These are phyloP conservation scores for Tephrocybe sp. DNA, from an alignment of 768 basidiomycete species.

Conservation along the genomic window DNA sequence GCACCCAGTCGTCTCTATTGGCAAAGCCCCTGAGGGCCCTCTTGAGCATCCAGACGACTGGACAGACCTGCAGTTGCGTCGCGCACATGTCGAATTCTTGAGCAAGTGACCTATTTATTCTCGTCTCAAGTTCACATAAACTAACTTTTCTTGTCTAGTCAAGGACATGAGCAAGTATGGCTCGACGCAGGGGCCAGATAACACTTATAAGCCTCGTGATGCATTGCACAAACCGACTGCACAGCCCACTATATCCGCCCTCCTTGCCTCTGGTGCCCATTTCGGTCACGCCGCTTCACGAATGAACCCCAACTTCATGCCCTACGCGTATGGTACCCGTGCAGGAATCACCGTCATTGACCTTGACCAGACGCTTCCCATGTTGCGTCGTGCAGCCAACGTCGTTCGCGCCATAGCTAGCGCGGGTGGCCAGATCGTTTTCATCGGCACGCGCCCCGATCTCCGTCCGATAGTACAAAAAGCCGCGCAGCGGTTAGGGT, in stretches of 20 bases:
- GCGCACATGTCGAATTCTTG: constrained; percentile 53
- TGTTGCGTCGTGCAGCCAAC: constrained; percentile 86
- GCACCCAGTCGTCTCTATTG: too few species aligned
- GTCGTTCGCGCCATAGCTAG: constrained; percentile 81
- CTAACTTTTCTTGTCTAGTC: constrained; percentile 37
- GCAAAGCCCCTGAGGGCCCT: constrained; percentile 25
- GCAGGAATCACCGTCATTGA: constrained; percentile 91
- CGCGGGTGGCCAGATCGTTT: constrained; percentile 80
- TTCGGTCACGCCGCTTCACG: constrained; percentile 84
- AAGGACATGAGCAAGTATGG: constrained; percentile 67
- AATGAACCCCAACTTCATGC: constrained; percentile 86
- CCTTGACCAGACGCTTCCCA: constrained; percentile 88
- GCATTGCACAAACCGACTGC: constrained; percentile 62
- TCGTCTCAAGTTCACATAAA: background rate
- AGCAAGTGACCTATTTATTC: constrained; percentile 38
- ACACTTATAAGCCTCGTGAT: constrained; percentile 72
- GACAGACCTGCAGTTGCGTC: constrained; percentile 56
- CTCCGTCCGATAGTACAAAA: constrained; percentile 70
- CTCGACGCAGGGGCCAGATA: constrained; percentile 69
- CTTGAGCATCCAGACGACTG: constrained; percentile 60
- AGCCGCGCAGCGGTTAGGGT: constrained; percentile 75
- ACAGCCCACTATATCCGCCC: constrained; percentile 79
- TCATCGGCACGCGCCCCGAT: constrained; percentile 86
- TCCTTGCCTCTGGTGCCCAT: constrained; percentile 91
- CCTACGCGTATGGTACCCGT: constrained; percentile 91